These are phyloP conservation scores for Sporothrix variecibatus DNA, from an alignment of 2,329 filamentous ascomycete species.

Conservation along the genomic window DNA sequence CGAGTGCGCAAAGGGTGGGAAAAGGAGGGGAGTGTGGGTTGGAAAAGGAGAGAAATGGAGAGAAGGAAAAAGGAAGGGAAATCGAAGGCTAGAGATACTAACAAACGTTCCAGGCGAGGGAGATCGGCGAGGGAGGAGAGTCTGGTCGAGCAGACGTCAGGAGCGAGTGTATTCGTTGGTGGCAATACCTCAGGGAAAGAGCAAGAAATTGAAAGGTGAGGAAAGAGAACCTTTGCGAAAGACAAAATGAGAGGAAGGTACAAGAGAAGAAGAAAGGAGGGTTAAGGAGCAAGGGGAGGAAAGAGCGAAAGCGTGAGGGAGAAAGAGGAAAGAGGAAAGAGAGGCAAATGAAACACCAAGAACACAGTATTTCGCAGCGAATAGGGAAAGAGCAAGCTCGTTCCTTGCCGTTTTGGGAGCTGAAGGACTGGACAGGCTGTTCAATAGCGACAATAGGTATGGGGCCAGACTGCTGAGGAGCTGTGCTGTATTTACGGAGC, in stretches of 20 bases:
- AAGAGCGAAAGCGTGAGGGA: conserved; percentile 4
- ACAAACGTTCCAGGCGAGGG: neutral
- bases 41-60: neutral
- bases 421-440: conserved; percentile 21
- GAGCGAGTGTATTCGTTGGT: neutral
- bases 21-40: neutral
- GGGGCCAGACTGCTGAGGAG: conserved; percentile 9
- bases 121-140: conserved; percentile 10
- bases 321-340: conserved; percentile 1
- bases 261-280: conserved; percentile 1
- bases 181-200: neutral
- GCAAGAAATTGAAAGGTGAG: neutral
- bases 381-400: conserved; percentile 22
- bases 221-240: conserved; percentile 1
- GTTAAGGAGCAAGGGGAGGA: neutral
- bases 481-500: neutral
- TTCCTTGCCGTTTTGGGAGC: conserved; percentile 11
- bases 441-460: neutral
- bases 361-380: conserved; percentile 6
- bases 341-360: conserved; percentile 12
- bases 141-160: neutral
- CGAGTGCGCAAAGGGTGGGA: neutral
- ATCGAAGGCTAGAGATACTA: neutral
- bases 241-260: neutral
- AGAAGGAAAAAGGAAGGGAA: neutral